These are phyloP conservation scores for Apiotrichum domesticum DNA, from an alignment of 1,284 basidiomycete genomes.

Conservation along the genomic window DNA sequence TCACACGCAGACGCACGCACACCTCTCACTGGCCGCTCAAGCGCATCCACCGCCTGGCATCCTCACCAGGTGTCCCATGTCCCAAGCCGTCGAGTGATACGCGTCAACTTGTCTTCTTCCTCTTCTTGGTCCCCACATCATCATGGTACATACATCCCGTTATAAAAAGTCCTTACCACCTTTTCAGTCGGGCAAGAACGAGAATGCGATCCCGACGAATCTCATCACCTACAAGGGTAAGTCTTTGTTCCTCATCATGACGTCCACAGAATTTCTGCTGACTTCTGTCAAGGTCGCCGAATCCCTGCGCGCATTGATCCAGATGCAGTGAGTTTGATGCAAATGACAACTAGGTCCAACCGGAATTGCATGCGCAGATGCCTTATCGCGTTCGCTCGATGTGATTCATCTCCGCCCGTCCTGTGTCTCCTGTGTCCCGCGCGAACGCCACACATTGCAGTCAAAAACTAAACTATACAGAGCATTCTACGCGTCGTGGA, in stretches of 20 bases:
- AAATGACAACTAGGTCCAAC: not conserved
- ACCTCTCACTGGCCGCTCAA: no score
- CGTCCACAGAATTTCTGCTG: not conserved
- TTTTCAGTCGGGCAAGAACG: conserved; percentile 23
- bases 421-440: no score
- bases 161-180: not conserved
- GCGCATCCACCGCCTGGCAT: no score
- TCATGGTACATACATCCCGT: conserved; percentile 10
- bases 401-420: no score
- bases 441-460: no score
- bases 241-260: not conserved
- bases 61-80: no score
- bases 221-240: conserved; percentile 39
- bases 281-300: conserved; percentile 24
- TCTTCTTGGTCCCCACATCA: not conserved
- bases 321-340: conserved; percentile 31
- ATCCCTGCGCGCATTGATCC: conserved; percentile 44
- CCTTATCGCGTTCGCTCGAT: no score
- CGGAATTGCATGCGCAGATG: no score
- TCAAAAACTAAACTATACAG: conserved; percentile 12
- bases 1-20: no score
- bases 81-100: no score
- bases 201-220: conserved; percentile 42
- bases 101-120: not conserved
- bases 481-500: conserved; percentile 40